Base-by-base conservation (phyloP, 2,329 filamentous ascomycete species). In the Microcyclospora tardicrescens region DNA sequence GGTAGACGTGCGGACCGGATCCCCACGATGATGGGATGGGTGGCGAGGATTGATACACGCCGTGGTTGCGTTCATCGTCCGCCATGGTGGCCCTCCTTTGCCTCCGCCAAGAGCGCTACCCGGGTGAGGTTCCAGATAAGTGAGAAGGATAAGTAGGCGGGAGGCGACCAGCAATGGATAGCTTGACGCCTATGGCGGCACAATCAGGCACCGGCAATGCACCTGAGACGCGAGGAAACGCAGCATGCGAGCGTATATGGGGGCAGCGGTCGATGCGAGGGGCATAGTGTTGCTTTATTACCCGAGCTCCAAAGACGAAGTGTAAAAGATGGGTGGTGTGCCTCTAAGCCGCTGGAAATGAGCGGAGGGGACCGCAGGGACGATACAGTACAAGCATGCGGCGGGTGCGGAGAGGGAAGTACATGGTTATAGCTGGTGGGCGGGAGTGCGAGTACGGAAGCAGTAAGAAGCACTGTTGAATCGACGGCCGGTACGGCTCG, bases 1-100 rank as follows among this genome's bases (percentile, higher is more conserved):
- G 63, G 46, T 68, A 69, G 35, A 53, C 34, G 39, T 49, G 50
- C 24, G 50, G 45, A 24, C 39, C 47, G 28, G 50, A 48, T 29
- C 45, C 43, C 54, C 54, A 55, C 35, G 45, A 39, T 29, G 38
- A 37, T 6, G 28, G 38, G 11, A 46, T 42, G 13, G 49, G 43
- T 36, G 54, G 52, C 33, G 52, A 55, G 10, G 51, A 47, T 33
- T 51, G 50, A 44, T 46, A 56, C 6, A 32, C 30, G 14, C 14
- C 14, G 37, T 44, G 40, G 38, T 40, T 35, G 12, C 49, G 50
- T 14, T 56, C 49, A 30, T 55, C 53, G 47, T 57, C 48, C 33
- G 49, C 52, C 55, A 57, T 57, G 37, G 44, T 47, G 44, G 44
- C 43, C 30, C 10, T 4, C 30, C 12, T 32, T 10, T n/a, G 28